Conservation (phyloP, 768 basidiomycete species). For the Amanita rimosa region DNA sequence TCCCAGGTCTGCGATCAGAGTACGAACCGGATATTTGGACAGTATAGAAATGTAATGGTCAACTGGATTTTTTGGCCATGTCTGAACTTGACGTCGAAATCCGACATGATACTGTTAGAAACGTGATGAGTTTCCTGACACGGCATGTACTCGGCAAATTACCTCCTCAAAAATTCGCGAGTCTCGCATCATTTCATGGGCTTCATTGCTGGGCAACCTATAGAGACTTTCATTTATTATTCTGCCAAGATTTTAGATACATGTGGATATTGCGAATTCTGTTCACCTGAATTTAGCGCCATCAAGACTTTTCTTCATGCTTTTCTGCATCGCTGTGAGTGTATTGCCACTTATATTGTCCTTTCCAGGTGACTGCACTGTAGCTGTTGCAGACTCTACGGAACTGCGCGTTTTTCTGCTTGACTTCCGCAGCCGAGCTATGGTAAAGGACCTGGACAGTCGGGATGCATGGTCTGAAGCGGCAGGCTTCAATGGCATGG, state of each 20-base stretch:
- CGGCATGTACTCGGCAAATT: constrained; percentile 9
- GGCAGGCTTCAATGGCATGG: constrained; percentile 12
- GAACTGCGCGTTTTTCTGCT: constrained; percentile 8
- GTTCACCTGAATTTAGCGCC: constrained; percentile 81
- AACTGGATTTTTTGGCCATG: constrained; percentile 95
- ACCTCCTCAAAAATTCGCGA: constrained; percentile 80
- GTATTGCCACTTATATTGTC: constrained; percentile 9
- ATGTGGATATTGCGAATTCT: not conserved
- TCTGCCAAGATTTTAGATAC: constrained; percentile 24
- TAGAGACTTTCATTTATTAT: constrained; percentile 91
- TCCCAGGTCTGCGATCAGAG: constrained; percentile 86
- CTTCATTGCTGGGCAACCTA: constrained; percentile 68
- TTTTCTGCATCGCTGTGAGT: constrained; percentile 65
- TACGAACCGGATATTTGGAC: constrained; percentile 48
- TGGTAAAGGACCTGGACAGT: constrained; percentile 6
- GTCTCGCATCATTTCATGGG: constrained; percentile 76
- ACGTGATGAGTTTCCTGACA: not conserved
- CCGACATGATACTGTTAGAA: constrained; percentile 78
- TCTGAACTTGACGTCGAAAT: constrained; percentile 82
- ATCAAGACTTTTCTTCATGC: constrained; percentile 69
- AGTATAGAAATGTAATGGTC: constrained; percentile 63
- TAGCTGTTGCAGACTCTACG: constrained; percentile 3
- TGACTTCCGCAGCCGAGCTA: constrained; percentile 9
- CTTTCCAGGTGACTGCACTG: constrained; percentile 6
- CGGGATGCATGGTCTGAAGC: not conserved